Conservation (phyloP, 306 rosid species). For the Cicer judaicum region DNA sequence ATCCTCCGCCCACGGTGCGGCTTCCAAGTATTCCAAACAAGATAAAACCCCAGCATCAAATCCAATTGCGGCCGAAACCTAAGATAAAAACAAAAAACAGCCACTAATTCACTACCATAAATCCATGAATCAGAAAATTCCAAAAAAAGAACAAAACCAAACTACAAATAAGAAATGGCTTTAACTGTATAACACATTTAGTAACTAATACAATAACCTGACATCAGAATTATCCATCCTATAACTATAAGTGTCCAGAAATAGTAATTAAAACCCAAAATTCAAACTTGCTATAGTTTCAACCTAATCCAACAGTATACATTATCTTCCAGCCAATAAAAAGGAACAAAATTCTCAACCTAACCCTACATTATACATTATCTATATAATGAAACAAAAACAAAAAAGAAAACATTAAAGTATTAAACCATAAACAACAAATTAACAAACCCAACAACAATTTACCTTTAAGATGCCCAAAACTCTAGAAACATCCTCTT, state of each 20-base stretch:
- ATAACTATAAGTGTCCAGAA: slow-evolving; percentile 19
- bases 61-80: slow-evolving; percentile 97
- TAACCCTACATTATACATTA: slow-evolving; percentile 36
- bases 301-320: slow-evolving; percentile 45
- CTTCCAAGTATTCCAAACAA: slow-evolving; percentile 96
- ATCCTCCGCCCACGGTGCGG: slow-evolving; percentile 98
- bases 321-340: slow-evolving; percentile 20
- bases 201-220: background rate
- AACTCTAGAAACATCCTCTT: slow-evolving; percentile 82
- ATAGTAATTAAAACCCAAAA: slow-evolving; percentile 32
- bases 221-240: background rate
- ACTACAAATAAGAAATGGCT: background rate
- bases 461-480: slow-evolving; percentile 85
- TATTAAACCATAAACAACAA: slow-evolving; percentile 3
- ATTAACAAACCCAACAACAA: background rate
- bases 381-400: slow-evolving; percentile 30
- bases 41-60: slow-evolving; percentile 93
- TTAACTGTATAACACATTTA: background rate
- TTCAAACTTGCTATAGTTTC: slow-evolving; percentile 38
- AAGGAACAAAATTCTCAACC: slow-evolving; percentile 34
- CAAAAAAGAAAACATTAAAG: background rate
- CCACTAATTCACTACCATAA: slow-evolving; percentile 33
- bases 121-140: slow-evolving; percentile 29
- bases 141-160: background rate
- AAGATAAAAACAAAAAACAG: slow-evolving; percentile 33